Evolutionary conservation across 1,284 basidiomycete species (phyloP).

Genomic region (Pholiota adiposa): DNA sequence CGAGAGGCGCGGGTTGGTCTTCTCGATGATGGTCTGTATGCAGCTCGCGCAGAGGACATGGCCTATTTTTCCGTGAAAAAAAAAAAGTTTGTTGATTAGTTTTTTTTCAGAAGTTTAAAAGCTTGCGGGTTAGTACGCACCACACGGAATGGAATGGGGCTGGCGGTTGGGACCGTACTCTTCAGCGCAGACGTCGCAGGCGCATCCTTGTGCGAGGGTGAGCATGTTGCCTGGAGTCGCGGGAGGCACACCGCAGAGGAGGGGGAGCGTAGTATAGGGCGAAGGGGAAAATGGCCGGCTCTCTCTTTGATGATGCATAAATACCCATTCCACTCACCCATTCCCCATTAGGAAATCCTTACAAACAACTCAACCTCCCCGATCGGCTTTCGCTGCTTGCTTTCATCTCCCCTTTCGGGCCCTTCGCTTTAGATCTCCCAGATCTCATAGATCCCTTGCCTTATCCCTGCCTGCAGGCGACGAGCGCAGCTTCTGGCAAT

Average conservation of each 20-base stretch:
- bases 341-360: constrained; percentile 13
- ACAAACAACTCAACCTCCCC: too few species aligned
- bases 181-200: constrained; percentile 85
- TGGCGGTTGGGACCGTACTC: constrained; percentile 74
- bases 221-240: constrained; percentile 59
- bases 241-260: constrained; percentile 38
- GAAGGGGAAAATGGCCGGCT: constrained; percentile 43
- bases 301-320: constrained; percentile 38
- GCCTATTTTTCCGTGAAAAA: too few species aligned
- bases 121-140: too few species aligned
- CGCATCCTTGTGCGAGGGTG: constrained; percentile 75
- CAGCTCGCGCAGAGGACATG: constrained; percentile 77
- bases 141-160: constrained; percentile 80
- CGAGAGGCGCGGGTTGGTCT: constrained; percentile 64
- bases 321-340: constrained; percentile 30
- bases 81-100: too few species aligned
- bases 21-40: constrained; percentile 78
- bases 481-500: too few species aligned
- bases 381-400: too few species aligned
- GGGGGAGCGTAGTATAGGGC: constrained; percentile 42
- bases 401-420: too few species aligned
- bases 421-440: too few species aligned
- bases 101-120: too few species aligned
- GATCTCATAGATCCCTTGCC: too few species aligned
- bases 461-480: too few species aligned